Conservation (phyloP, 1,284 basidiomycete species). For the Mycosarcoma maydis region DNA sequence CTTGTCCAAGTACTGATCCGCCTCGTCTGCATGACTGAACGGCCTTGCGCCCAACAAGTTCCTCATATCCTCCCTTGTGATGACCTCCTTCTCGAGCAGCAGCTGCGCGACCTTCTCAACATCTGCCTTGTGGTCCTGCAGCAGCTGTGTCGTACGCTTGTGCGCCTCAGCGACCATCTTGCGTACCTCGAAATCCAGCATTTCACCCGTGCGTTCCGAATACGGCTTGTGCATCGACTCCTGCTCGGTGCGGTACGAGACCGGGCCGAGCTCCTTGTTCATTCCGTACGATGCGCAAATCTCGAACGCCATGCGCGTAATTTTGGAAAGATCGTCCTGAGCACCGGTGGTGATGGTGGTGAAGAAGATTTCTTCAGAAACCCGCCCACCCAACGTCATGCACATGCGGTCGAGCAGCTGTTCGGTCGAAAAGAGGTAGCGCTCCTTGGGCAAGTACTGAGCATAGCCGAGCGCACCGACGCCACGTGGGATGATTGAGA, state of each 20-base stretch:
- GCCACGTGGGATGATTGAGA: slow-evolving; percentile 97
- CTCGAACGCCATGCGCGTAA: slow-evolving; percentile 97
- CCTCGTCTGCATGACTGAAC: slow-evolving; percentile 76
- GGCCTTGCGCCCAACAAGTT: slow-evolving; percentile 83
- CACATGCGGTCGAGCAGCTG: slow-evolving; percentile 95
- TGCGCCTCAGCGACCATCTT: slow-evolving; percentile 94
- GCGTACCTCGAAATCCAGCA: slow-evolving; percentile 86
- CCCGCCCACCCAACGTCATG: slow-evolving; percentile 98
- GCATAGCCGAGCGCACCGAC: slow-evolving; percentile 96
- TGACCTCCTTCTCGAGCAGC: slow-evolving; percentile 91
- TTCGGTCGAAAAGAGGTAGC: slow-evolving; percentile 92
- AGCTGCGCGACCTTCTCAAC: slow-evolving; percentile 94
- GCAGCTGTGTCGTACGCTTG: slow-evolving; percentile 81
- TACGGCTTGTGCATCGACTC: slow-evolving; percentile 97
- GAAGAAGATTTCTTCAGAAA: slow-evolving; percentile 98
- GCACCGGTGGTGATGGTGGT: slow-evolving; percentile 96
- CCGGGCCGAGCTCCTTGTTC: slow-evolving; percentile 92
- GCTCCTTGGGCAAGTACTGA: slow-evolving; percentile 92
- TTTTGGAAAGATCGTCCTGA: slow-evolving; percentile 96
- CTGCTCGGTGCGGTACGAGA: slow-evolving; percentile 89
- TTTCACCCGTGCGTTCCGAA: slow-evolving; percentile 94
- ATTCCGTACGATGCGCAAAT: slow-evolving; percentile 78
- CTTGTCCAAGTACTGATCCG: slow-evolving; percentile 66
- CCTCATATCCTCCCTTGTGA: slow-evolving; percentile 92
- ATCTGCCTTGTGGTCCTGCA: slow-evolving; percentile 83